Conservation (phyloP, 2,329 filamentous ascomycete genomes). For the Scedosporium apiospermum region DNA sequence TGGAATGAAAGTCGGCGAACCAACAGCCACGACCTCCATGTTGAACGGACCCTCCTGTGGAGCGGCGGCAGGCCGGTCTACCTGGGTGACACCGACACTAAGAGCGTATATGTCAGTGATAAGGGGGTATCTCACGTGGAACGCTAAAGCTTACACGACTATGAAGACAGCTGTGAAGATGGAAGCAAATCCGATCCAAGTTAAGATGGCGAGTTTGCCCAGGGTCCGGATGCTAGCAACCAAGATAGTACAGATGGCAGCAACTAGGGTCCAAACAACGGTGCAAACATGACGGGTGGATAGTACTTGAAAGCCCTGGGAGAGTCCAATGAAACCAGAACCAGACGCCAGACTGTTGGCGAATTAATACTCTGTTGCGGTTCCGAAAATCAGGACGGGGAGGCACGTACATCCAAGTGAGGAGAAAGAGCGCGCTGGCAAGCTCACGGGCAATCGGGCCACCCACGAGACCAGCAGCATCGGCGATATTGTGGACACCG, state of each 20-base stretch:
- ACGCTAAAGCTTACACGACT: slow-evolving; percentile 2
- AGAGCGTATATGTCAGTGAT: no score
- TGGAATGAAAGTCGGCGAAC: slow-evolving; percentile 40
- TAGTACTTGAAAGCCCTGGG: no score
- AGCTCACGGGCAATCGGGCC: not conserved
- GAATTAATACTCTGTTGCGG: no score
- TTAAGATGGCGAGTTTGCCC: slow-evolving; percentile 14
- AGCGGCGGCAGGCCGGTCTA: slow-evolving; percentile 44
- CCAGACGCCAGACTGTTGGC: no score
- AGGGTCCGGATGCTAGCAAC: slow-evolving; percentile 15
- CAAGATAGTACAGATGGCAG: slow-evolving; percentile 11
- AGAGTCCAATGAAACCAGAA: no score
- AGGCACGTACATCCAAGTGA: not conserved
- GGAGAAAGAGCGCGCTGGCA: not conserved
- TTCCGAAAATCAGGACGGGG: no score
- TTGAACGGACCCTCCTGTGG: slow-evolving; percentile 42
- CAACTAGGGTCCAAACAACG: slow-evolving; percentile 10
- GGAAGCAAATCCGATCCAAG: slow-evolving; percentile 37
- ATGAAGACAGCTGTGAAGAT: slow-evolving; percentile 35
- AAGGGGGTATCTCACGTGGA: no score
- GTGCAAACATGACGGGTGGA: no score
- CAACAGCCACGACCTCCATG: slow-evolving; percentile 42
- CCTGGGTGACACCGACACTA: slow-evolving; percentile 13
- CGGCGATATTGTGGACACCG: not conserved
- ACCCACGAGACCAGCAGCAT: not conserved